Evolutionary conservation across 2,329 filamentous ascomycete species (phyloP), one percentile per base, ranked within the genome.

Genomic region (Colletotrichum agaves): DNA sequence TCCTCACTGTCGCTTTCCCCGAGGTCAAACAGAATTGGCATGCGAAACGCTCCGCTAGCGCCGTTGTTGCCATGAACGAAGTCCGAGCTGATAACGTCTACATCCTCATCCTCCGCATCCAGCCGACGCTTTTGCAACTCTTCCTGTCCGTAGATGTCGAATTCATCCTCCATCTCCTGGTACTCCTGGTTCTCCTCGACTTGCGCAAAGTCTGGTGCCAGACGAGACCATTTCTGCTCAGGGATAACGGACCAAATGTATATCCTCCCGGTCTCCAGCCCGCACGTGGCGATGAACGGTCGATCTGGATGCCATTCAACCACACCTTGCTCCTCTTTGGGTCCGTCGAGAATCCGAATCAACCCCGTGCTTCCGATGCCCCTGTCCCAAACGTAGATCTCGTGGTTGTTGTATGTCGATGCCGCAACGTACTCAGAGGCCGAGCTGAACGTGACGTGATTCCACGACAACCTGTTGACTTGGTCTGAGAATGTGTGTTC

Each of bases 401-500:
- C 95, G 74, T 98, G 94, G 75, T 99, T 99, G 85, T 98, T 98
- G 78, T 94, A 97, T 2, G 96, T 98, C 27, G 94, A 97, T 0
- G 97, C 96, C 23, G 94, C 94, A 44, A 99, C 94, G 76, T 98
- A 98, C 79, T 99, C 96, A 59, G 94, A 94, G 0, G 93, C 96
- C 1, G 93, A 91, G 75, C 93, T 97, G 78, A 99, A 98, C 0
- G 94, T 94, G 66, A 97, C 94, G 75, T 98, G 94, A 75, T 98
- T 99, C 96, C 96, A 99, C 6, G 92, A 94, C 12, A 98, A 82
- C 49, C 92, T 90, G 76, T 99, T 98, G 57, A 99, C 96, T 4
- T 98, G 91, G 76, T 99, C 97, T 78, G 98, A 94, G 74, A 98
- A 99, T 76, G 98, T 98, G 82, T 99, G 96, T 79, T 99, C 95